Percentiles rank a stretch among this genome's conserved stretches.
These are phyloP conservation scores for Limnomonas spitsbergensis DNA, from an alignment of 139 green algal species.

Conservation along the genomic window DNA sequence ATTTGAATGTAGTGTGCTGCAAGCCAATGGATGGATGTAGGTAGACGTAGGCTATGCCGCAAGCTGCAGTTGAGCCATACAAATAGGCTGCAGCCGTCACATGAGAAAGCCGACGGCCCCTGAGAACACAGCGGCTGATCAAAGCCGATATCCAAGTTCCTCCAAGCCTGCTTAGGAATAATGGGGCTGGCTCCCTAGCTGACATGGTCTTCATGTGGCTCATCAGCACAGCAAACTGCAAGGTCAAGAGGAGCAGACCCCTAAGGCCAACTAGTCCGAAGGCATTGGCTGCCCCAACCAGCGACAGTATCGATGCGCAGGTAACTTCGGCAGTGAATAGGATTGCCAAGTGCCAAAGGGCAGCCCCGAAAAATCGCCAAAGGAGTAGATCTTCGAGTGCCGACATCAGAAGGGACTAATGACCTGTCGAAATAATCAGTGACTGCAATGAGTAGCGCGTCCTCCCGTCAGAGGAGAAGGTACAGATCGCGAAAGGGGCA, in stretches of 20 bases:
- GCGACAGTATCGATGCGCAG: constrained; percentile 1
- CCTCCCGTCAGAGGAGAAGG: too few species aligned
- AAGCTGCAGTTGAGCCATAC: constrained; percentile 11
- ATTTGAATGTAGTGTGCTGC: not conserved
- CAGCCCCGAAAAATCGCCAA: constrained; percentile 14
- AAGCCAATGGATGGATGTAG: constrained; percentile 13
- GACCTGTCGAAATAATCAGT: too few species aligned
- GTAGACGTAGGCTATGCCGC: not conserved
- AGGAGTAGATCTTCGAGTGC: not conserved
- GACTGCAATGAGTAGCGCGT: too few species aligned
- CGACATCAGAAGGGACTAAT: not conserved
- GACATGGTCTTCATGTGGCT: constrained; percentile 18
- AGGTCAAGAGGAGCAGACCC: constrained; percentile 10
- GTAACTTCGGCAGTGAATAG: not conserved
- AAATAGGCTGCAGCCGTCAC: not conserved
- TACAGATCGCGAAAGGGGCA: too few species aligned
- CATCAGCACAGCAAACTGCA: constrained; percentile 24
- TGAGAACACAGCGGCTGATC: constrained; percentile 17
- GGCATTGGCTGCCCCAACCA: not conserved
- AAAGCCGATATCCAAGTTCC: constrained; percentile 24
- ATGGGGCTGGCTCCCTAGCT: constrained; percentile 18
- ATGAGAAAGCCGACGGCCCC: constrained; percentile 2
- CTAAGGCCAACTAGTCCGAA: not conserved
- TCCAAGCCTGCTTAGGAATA: constrained; percentile 13
- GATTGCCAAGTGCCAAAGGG: not conserved